Conservation (phyloP, 1,139 yeast species). For the Pichia sp. region DNA sequence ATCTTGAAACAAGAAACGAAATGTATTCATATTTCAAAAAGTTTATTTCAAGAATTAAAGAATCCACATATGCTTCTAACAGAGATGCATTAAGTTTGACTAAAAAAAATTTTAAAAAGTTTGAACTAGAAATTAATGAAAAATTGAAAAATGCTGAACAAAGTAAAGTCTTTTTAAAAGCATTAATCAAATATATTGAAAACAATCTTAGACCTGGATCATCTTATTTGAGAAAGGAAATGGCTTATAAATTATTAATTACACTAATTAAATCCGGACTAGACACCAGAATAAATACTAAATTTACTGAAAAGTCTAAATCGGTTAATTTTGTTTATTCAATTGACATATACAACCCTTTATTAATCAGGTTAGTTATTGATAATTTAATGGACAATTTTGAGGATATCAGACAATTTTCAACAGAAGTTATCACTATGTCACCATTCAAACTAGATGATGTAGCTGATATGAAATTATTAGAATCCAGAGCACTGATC, state of each 20-base stretch:
- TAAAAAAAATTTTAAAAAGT: constrained; percentile 29
- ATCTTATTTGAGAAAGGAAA: constrained; percentile 55
- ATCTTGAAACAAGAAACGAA: constrained; percentile 61
- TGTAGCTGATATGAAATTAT: constrained; percentile 26
- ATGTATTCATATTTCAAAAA: constrained; percentile 54
- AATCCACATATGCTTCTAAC: constrained; percentile 51
- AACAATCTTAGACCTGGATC: constrained; percentile 52
- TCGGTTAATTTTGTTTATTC: constrained; percentile 41
- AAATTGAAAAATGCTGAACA: constrained; percentile 27
- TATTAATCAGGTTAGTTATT: constrained; percentile 42
- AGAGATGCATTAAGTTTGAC: constrained; percentile 41
- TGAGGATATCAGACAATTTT: constrained; percentile 60
- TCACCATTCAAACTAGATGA: constrained; percentile 36
- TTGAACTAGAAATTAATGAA: constrained; percentile 31
- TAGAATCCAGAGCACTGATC: constrained; percentile 35
- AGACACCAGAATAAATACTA: constrained; percentile 38
- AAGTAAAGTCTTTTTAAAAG: constrained; percentile 37
- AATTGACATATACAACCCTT: constrained; percentile 36
- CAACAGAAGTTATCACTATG: constrained; percentile 44
- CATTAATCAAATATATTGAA: constrained; percentile 32
- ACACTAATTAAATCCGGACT: constrained; percentile 50
- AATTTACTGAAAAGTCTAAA: constrained; percentile 34
- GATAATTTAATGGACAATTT: constrained; percentile 63
- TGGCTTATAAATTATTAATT: constrained; percentile 45
- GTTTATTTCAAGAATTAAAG: constrained; percentile 58